A percentile compares a stretch with the other conserved stretches of the same genome.
phyloP scores from a whole-genome alignment of 2,329 filamentous ascomycete species.

The Emmonsiellopsis sp. region DNA sequence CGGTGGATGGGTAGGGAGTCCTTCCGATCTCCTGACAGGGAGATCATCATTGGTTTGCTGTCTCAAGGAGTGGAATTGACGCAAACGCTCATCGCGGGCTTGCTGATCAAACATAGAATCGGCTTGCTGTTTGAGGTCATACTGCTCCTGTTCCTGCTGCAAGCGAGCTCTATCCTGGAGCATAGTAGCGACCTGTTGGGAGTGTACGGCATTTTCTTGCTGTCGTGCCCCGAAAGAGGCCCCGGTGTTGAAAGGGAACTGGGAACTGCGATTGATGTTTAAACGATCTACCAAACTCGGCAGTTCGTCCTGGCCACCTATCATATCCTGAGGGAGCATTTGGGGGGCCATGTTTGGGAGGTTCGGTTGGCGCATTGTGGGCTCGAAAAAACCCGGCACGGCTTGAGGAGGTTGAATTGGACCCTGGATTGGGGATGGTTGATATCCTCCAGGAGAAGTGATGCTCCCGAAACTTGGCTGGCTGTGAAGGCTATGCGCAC shows the following conservation, averaged over 20 bases:
- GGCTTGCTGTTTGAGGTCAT: conserved; percentile 32
- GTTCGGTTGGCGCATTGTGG: conserved; percentile 37
- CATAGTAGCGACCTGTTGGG: conserved; percentile 51
- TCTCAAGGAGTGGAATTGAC: conserved; percentile 73
- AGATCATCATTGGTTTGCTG: conserved; percentile 51
- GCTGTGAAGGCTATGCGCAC: conserved; percentile 89
- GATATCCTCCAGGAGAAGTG: conserved; percentile 68
- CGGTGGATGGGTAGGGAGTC: conserved; percentile 32
- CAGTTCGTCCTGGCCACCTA: conserved; percentile 63
- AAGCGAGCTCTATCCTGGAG: conserved; percentile 52
- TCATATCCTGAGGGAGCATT: conserved; percentile 33
- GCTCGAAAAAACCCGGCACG: conserved; percentile 64
- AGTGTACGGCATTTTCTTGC: conserved; percentile 35
- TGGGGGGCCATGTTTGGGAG: conserved; percentile 24
- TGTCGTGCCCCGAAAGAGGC: conserved; percentile 40
- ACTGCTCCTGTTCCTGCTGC: conserved; percentile 53
- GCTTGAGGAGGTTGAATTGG: conserved; percentile 48
- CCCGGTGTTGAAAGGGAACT: conserved; percentile 38
- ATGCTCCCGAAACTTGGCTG: conserved; percentile 96
- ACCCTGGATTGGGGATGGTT: conserved; percentile 51
- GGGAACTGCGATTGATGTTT: conserved; percentile 45
- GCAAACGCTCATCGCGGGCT: conserved; percentile 57
- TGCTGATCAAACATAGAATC: conserved; percentile 42
- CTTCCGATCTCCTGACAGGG: conserved; percentile 27
- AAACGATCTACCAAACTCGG: conserved; percentile 57